Percentiles rank a stretch among this genome's conserved stretches.
Conservation (phyloP, 2,329 filamentous ascomycete genomes). For the Trichoderma gracile region DNA sequence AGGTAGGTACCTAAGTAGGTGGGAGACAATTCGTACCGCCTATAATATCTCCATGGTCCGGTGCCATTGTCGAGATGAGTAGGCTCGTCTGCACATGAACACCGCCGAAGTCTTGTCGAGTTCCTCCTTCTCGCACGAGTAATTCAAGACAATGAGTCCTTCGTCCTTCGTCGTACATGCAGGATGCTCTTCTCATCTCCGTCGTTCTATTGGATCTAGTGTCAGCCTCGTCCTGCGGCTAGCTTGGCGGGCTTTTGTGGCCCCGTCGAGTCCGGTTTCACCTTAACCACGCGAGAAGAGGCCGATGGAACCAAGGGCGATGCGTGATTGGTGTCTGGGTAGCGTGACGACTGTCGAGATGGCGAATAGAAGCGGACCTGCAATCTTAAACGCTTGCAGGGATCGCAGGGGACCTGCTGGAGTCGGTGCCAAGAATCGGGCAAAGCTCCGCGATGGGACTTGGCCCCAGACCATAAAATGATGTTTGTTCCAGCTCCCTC, state of each 20-base stretch:
- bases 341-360: conserved; percentile 12
- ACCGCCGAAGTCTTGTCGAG: not conserved
- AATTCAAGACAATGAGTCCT: conserved; percentile 3
- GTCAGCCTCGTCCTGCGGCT: conserved; percentile 11
- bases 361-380: conserved; percentile 20
- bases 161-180: not conserved
- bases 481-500: not conserved
- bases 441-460: conserved; percentile 20
- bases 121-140: not conserved
- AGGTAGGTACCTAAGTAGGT: no score
- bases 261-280: conserved; percentile 18
- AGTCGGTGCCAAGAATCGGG: conserved; percentile 19
- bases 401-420: conserved; percentile 10
- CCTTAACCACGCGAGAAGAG: conserved; percentile 18
- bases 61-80: not conserved
- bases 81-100: not conserved
- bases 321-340: conserved; percentile 9
- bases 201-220: conserved; percentile 12
- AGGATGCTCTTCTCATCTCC: not conserved
- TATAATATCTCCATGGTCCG: no score
- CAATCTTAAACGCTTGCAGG: conserved; percentile 24
- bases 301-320: conserved; percentile 2
- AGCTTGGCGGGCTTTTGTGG: conserved; percentile 8
- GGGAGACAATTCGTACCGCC: no score
- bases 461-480: not conserved